phyloP scores from a whole-genome alignment of 306 rosid genomes.

The Lathyrus aphaca region DNA sequence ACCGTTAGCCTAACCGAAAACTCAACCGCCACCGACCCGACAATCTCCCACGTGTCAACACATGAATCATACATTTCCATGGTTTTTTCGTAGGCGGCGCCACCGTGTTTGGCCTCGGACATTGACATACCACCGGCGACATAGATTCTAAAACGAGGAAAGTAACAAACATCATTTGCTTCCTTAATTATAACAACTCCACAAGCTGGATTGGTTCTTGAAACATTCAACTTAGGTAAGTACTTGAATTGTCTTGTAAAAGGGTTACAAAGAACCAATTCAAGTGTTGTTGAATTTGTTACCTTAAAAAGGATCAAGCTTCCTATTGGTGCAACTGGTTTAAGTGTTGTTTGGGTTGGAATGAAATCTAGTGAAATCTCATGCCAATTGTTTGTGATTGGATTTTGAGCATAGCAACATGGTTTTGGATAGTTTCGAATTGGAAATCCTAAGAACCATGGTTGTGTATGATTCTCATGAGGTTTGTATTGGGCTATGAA shows the following conservation, averaged over 20 bases:
- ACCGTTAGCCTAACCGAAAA: conserved; percentile 74
- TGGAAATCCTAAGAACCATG: conserved; percentile 81
- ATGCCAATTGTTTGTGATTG: conserved; percentile 56
- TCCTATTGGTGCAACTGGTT: conserved; percentile 50
- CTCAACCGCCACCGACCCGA: conserved; percentile 61
- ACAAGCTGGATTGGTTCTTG: conserved; percentile 74
- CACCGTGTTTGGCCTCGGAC: conserved; percentile 49
- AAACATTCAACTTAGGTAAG: conserved; percentile 51
- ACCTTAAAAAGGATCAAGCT: conserved; percentile 57
- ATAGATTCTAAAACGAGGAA: conserved; percentile 49
- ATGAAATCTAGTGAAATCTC: conserved; percentile 55
- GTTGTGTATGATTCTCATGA: background rate
- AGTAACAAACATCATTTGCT: background rate
- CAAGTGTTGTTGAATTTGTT: conserved; percentile 45
- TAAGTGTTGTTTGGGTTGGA: conserved; percentile 33
- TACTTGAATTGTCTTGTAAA: conserved; percentile 57
- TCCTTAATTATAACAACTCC: conserved; percentile 43
- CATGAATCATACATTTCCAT: conserved; percentile 70
- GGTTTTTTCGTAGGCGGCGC: conserved; percentile 52
- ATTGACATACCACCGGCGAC: conserved; percentile 78
- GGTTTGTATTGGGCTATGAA: background rate
- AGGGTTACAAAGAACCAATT: conserved; percentile 63
- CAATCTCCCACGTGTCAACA: conserved; percentile 47
- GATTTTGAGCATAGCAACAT: conserved; percentile 58
- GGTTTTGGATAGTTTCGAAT: conserved; percentile 37